Evolutionary conservation across 441 rosid species (phyloP).

Genomic region (Erodium texanum): DNA sequence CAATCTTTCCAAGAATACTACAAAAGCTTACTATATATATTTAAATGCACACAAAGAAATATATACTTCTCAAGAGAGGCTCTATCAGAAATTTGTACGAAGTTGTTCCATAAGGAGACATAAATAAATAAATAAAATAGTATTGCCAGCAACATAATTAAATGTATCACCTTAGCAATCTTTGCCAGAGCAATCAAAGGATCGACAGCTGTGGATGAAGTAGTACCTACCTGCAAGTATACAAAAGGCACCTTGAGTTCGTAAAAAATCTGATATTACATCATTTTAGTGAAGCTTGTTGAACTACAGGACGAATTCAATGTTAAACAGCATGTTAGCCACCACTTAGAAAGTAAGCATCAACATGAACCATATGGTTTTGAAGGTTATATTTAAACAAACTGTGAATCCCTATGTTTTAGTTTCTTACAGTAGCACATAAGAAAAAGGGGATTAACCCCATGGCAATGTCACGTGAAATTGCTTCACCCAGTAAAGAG

Average conservation of each 20-base stretch:
- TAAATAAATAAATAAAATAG: no score
- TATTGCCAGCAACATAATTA: background rate
- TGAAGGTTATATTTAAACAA: no score
- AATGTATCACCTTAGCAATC: conserved; percentile 50
- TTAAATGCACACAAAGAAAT: background rate
- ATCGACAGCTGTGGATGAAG: conserved; percentile 81
- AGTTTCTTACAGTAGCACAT: conserved; percentile 59
- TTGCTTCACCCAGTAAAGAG: conserved; percentile 40
- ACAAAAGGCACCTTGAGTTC: conserved; percentile 8
- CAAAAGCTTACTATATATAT: background rate
- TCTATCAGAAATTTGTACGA: background rate
- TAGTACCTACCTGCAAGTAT: conserved; percentile 71
- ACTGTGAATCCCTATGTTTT: background rate
- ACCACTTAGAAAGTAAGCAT: background rate
- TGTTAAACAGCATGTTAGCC: no score
- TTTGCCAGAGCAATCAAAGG: conserved; percentile 55
- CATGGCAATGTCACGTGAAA: conserved; percentile 47
- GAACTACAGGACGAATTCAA: background rate
- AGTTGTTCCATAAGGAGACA: background rate
- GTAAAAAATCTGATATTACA: background rate
- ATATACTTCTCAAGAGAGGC: background rate
- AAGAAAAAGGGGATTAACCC: conserved; percentile 74
- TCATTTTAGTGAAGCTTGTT: background rate
- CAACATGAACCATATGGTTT: no score
- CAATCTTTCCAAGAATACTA: background rate